A percentile compares a stretch with the other conserved stretches of the same genome.
Conservation (phyloP, 768 basidiomycete species). For the Coprinopsis cinerea region DNA sequence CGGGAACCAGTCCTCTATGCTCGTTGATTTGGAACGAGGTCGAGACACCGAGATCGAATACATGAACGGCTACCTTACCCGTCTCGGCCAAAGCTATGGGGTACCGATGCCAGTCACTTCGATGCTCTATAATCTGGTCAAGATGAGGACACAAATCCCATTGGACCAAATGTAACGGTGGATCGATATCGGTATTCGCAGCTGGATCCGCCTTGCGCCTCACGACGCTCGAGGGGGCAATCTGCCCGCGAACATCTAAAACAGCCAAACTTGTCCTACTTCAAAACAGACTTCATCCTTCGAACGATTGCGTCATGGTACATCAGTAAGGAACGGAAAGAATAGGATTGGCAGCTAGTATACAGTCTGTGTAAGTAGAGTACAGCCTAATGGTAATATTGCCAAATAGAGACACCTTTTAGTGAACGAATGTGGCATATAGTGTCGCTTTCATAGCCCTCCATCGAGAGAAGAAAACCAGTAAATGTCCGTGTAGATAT, state of each 20-base stretch:
- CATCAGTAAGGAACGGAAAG: too few relatives aligned
- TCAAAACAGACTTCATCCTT: too few relatives aligned
- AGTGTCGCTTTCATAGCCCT: too few relatives aligned
- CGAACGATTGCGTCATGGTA: too few relatives aligned
- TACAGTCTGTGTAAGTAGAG: too few relatives aligned
- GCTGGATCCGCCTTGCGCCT: too few relatives aligned
- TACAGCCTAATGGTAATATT: neutral
- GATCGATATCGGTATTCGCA: too few relatives aligned
- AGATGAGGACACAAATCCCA: slow-evolving; percentile 51
- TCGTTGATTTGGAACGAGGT: slow-evolving; percentile 60
- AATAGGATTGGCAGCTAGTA: too few relatives aligned
- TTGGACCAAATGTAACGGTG: slow-evolving; percentile 38
- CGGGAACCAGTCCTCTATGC: slow-evolving; percentile 76
- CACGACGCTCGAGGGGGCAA: too few relatives aligned
- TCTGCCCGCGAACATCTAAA: too few relatives aligned
- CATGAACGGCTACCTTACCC: slow-evolving; percentile 76
- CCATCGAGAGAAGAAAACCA: too few relatives aligned
- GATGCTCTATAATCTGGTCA: slow-evolving; percentile 52
- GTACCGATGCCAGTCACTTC: slow-evolving; percentile 55
- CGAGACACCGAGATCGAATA: slow-evolving; percentile 71
- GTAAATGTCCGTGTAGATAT: slow-evolving; percentile 6
- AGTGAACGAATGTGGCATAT: neutral
- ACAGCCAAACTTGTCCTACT: too few relatives aligned
- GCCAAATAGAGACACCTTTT: neutral
- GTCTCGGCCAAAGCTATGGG: slow-evolving; percentile 50